Evolutionary conservation across 257 asterid species (phyloP).

Genomic region (Salvia hispanica): DNA sequence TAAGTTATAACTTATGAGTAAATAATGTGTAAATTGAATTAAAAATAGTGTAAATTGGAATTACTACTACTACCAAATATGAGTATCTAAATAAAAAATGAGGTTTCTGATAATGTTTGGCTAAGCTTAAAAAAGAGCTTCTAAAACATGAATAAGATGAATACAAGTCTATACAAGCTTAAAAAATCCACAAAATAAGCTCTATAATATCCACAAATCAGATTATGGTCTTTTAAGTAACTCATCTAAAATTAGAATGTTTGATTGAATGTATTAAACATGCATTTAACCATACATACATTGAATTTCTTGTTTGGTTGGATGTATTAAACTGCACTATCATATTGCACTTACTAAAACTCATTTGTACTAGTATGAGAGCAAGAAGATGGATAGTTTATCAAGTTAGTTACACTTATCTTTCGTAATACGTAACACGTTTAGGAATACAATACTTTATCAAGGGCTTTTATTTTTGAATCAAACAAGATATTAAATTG

Average conservation of each 20-base stretch:
- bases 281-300: not conserved
- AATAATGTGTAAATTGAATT: too few species aligned
- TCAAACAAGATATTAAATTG: not conserved
- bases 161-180: not conserved
- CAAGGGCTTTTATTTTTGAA: not conserved
- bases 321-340: not conserved
- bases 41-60: not conserved
- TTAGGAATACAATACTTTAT: not conserved
- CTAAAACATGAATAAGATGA: not conserved
- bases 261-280: not conserved
- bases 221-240: not conserved
- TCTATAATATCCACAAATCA: not conserved
- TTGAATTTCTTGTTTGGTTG: not conserved
- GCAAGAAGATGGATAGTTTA: not conserved
- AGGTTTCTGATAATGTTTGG: not conserved
- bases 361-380: not conserved
- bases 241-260: not conserved
- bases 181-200: not conserved
- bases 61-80: slow-evolving; percentile 6
- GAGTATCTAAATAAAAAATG: not conserved
- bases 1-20: not conserved
- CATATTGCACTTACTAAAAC: not conserved
- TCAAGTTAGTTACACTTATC: not conserved
- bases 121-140: not conserved
- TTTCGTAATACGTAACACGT: not conserved